A percentile compares a stretch with the other conserved stretches of the same genome.
phyloP scores from a whole-genome alignment of 257 asterid species.

The Solanum infundibuliforme region DNA sequence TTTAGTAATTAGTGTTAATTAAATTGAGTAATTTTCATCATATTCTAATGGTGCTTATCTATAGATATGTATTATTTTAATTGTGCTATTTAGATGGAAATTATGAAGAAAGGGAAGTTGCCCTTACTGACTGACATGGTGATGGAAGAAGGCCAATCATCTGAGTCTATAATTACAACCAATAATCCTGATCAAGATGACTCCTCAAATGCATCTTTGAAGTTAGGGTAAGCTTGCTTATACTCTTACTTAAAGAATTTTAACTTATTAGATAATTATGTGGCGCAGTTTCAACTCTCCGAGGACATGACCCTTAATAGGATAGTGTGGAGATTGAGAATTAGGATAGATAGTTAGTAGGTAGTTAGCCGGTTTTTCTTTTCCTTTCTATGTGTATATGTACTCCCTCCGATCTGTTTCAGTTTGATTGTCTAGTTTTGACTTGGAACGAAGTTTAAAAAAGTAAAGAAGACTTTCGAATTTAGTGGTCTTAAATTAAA shows the following conservation, averaged over 20 bases:
- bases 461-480: fast-evolving
- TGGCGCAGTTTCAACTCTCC: neutral
- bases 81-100: conserved; percentile 7
- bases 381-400: neutral
- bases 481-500: neutral
- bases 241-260: neutral
- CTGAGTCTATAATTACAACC: conserved; percentile 18
- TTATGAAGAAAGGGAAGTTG: conserved; percentile 14
- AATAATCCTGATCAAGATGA: conserved; percentile 22
- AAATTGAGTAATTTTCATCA: neutral
- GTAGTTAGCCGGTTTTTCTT: neutral
- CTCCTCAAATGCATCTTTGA: conserved; percentile 23
- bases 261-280: neutral
- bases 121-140: neutral
- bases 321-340: neutral
- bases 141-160: conserved; percentile 31
- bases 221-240: conserved; percentile 19
- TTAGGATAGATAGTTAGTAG: neutral
- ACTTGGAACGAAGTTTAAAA: neutral
- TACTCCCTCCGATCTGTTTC: neutral
- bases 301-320: neutral
- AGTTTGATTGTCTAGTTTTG: neutral
- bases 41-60: neutral
- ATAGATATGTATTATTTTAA: neutral
- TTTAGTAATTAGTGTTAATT: neutral